Percentiles rank a stretch among this genome's conserved stretches.
phyloP scores from a whole-genome alignment of 2,329 filamentous ascomycete genomes.

The Aspergillus persii region DNA sequence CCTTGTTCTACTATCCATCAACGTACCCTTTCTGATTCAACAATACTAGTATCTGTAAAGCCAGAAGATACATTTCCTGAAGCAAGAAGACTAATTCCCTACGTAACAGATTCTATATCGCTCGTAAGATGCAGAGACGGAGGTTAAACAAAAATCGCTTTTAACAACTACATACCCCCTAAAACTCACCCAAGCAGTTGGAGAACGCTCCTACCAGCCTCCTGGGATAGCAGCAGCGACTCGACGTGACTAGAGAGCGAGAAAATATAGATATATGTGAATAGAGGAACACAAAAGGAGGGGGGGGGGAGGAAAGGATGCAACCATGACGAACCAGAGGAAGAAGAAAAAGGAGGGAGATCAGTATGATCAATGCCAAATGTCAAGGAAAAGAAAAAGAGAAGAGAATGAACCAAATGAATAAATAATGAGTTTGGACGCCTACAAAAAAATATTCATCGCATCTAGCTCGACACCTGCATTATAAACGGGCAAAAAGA shows the following conservation, averaged over 20 bases:
- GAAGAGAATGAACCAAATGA: constrained; percentile 1
- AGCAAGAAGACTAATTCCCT: too few relatives aligned
- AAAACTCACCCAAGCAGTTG: neutral
- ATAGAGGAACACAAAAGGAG: neutral
- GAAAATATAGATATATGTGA: neutral
- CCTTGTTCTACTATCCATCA: neutral
- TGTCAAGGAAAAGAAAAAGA: constrained; percentile 3
- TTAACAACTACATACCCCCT: constrained; percentile 4
- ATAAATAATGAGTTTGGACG: constrained; percentile 6
- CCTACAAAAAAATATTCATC: constrained; percentile 17
- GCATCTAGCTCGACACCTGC: constrained; percentile 20
- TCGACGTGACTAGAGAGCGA: neutral
- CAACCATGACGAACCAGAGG: constrained; percentile 5
- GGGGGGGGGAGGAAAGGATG: neutral
- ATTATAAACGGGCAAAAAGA: constrained; percentile 18
- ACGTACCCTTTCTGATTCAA: too few relatives aligned
- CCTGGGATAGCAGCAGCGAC: neutral
- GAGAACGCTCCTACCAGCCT: neutral
- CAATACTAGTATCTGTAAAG: too few relatives aligned
- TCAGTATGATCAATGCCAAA: neutral
- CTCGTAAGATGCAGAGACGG: neutral
- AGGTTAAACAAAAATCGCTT: neutral
- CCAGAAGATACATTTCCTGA: too few relatives aligned
- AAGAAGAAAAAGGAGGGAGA: neutral
- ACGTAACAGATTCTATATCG: too few relatives aligned